A percentile compares a stretch with the other conserved stretches of the same genome.
phyloP scores from a whole-genome alignment of 2,329 filamentous ascomycete genomes.

The Penicillium sp. region DNA sequence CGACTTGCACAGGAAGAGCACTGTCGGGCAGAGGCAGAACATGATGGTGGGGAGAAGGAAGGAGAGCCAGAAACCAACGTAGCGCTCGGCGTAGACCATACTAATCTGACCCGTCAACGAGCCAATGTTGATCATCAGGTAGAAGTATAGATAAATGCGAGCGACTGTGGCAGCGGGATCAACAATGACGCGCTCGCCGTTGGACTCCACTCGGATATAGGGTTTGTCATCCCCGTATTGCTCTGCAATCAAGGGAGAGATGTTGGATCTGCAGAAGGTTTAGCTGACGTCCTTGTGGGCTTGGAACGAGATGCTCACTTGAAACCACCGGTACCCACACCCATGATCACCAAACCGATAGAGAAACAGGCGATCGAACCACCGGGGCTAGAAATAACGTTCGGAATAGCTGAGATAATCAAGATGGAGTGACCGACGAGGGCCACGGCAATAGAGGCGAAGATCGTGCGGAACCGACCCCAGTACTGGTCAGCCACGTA shows the following conservation, averaged over 20 bases:
- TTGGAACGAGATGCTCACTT: conserved; percentile 46
- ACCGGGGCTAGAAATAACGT: conserved; percentile 58
- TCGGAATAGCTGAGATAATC: conserved; percentile 63
- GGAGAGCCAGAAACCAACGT: conserved; percentile 72
- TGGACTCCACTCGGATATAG: conserved; percentile 54
- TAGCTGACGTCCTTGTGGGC: not conserved
- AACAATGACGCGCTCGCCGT: conserved; percentile 67
- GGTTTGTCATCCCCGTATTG: conserved; percentile 63
- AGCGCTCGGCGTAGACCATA: conserved; percentile 74
- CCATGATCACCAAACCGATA: conserved; percentile 64
- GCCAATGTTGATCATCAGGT: conserved; percentile 69
- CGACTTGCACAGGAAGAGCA: conserved; percentile 60
- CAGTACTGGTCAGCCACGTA: conserved; percentile 66
- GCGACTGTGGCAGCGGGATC: conserved; percentile 68
- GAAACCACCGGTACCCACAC: conserved; percentile 76
- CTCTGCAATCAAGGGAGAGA: conserved; percentile 69
- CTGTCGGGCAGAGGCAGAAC: conserved; percentile 61
- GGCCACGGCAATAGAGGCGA: conserved; percentile 62
- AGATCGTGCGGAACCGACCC: conserved; percentile 69
- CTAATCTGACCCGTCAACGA: conserved; percentile 60
- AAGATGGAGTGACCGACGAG: conserved; percentile 66
- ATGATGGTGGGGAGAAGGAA: conserved; percentile 66
- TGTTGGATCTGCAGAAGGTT: conserved; percentile 54
- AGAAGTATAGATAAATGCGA: conserved; percentile 69
- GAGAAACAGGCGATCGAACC: conserved; percentile 63